phyloP scores from a whole-genome alignment of 768 basidiomycete genomes.

The Terana coerulea region DNA sequence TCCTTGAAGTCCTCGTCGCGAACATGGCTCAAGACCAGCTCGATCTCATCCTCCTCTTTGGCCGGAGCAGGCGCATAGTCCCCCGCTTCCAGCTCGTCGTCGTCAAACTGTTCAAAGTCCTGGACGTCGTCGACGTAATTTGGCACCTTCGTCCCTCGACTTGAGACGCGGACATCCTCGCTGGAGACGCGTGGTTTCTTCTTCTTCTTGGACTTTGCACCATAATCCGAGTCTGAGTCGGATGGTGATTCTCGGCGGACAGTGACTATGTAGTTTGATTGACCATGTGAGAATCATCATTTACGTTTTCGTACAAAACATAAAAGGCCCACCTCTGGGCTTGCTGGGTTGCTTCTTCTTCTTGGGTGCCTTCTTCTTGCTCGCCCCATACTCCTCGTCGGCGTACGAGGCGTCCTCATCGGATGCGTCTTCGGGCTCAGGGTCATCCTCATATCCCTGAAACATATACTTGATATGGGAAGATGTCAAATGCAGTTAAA shows the following conservation, averaged over 20 bases:
- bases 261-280: neutral
- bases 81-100: conserved; percentile 52
- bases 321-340: conserved; percentile 61
- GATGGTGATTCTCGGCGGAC: conserved; percentile 51
- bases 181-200: conserved; percentile 53
- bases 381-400: conserved; percentile 64
- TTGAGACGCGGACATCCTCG: conserved; percentile 75
- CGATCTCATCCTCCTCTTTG: conserved; percentile 82
- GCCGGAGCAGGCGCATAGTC: conserved; percentile 38
- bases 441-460: conserved; percentile 55
- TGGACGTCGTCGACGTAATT: conserved; percentile 72
- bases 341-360: conserved; percentile 65
- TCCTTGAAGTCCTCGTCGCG: conserved; percentile 78
- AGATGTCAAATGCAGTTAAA: conserved; percentile 16
- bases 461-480: conserved; percentile 19
- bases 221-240: conserved; percentile 87
- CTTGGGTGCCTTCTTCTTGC: conserved; percentile 62
- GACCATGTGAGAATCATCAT: too few species aligned
- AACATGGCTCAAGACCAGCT: conserved; percentile 82
- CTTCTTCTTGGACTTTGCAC: conserved; percentile 83
- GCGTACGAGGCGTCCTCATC: conserved; percentile 78
- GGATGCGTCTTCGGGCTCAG: conserved; percentile 52
- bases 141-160: conserved; percentile 73
- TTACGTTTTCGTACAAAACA: too few species aligned
- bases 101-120: conserved; percentile 77